These are phyloP conservation scores for Penicillium olsonii DNA, from an alignment of 2,329 filamentous ascomycete genomes.

Conservation along the genomic window DNA sequence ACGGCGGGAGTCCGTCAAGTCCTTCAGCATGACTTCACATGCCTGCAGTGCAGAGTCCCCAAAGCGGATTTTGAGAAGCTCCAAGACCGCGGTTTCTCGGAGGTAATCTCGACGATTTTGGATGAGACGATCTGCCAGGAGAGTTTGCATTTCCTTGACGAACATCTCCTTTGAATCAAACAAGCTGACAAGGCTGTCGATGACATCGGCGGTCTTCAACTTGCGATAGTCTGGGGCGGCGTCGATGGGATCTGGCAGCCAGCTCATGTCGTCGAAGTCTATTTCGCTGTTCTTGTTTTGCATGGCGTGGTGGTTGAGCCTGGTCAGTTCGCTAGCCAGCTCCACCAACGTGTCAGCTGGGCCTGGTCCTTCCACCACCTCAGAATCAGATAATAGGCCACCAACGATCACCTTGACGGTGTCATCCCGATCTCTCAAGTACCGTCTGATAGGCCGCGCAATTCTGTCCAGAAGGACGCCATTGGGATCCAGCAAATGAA, in stretches of 20 bases:
- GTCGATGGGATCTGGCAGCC: conserved; percentile 90
- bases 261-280: conserved; percentile 90
- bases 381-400: conserved; percentile 60
- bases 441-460: conserved; percentile 63
- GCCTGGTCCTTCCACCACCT: conserved; percentile 38
- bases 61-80: conserved; percentile 84
- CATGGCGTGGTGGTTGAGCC: conserved; percentile 43
- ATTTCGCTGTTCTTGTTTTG: conserved; percentile 63
- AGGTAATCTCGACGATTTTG: conserved; percentile 68
- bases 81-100: conserved; percentile 79
- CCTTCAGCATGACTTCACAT: conserved; percentile 96
- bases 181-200: conserved; percentile 83
- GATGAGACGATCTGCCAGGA: conserved; percentile 79
- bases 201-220: conserved; percentile 84
- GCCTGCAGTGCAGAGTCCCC: conserved; percentile 84
- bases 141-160: conserved; percentile 88
- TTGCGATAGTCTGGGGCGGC: conserved; percentile 90
- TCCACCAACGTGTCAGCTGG: conserved; percentile 51
- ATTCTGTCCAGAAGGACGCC: conserved; percentile 68
- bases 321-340: conserved; percentile 55
- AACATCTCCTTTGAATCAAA: conserved; percentile 89
- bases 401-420: conserved; percentile 66
- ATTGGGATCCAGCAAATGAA: conserved; percentile 63
- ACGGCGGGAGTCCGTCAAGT: conserved; percentile 79
- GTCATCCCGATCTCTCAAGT: conserved; percentile 65